Conservation (phyloP, 306 rosid species). For the Malus domestica region ASM211411v1 NC_041789.1:26177001-26177500, state of each 20-base stretch:
- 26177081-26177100: neutral
- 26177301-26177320: conserved; percentile 74
- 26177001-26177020: neutral
- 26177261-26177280: conserved; percentile 86
- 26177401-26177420: conserved; percentile 82
- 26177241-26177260: neutral
- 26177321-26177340: conserved; percentile 64
- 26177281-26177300: conserved; percentile 86
- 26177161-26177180: neutral
- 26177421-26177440: conserved; percentile 67
- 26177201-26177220: no score
- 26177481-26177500: neutral
- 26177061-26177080: neutral
- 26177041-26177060: neutral
- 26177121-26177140: neutral
- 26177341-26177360: conserved; percentile 83
- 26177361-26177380: conserved; percentile 82
- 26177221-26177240: no score
- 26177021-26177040: neutral
- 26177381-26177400: conserved; percentile 71
- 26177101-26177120: neutral
- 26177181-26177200: neutral
- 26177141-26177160: no score
- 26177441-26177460: conserved; percentile 73
- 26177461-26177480: conserved; percentile 73